These are phyloP conservation scores for Rhizophagus sp. DNA, from an alignment of 192 early-diverging fungal species.

Conservation along the genomic window DNA sequence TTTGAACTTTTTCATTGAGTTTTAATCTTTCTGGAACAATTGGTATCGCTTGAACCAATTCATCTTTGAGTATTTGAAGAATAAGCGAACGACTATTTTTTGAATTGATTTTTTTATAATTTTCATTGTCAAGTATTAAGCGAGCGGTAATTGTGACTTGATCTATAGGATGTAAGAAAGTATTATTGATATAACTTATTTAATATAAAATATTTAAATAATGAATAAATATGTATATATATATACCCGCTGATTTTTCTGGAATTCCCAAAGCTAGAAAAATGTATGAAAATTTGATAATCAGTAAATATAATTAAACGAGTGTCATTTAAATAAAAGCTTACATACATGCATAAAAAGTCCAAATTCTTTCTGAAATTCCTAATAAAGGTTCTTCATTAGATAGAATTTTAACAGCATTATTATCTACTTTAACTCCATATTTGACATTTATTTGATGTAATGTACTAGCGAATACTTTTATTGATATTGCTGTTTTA, in stretches of 20 bases:
- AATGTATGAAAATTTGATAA: too few relatives aligned
- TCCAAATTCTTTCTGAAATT: constrained; percentile 3
- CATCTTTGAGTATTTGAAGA: not conserved
- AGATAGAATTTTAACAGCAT: not conserved
- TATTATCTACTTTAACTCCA: not conserved
- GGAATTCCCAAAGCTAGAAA: too few relatives aligned
- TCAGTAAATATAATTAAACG: too few relatives aligned
- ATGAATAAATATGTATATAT: too few relatives aligned
- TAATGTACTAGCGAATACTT: too few relatives aligned
- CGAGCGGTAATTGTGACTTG: too few relatives aligned
- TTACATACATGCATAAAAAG: not conserved
- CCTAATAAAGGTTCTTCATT: not conserved
- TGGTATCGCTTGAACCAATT: not conserved
- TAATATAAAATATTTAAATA: too few relatives aligned
- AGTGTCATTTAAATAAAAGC: not conserved
- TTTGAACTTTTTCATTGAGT: too few relatives aligned
- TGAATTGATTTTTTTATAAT: not conserved
- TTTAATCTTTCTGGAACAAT: not conserved
- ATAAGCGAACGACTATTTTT: not conserved
- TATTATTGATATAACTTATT: too few relatives aligned
- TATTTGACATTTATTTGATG: not conserved
- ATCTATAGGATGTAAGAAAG: too few relatives aligned
- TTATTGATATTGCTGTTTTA: too few relatives aligned
- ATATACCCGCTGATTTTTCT: too few relatives aligned
- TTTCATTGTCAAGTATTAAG: not conserved